Conservation (phyloP, 2,329 filamentous ascomycete species). For the Alternaria rosae region DNA sequence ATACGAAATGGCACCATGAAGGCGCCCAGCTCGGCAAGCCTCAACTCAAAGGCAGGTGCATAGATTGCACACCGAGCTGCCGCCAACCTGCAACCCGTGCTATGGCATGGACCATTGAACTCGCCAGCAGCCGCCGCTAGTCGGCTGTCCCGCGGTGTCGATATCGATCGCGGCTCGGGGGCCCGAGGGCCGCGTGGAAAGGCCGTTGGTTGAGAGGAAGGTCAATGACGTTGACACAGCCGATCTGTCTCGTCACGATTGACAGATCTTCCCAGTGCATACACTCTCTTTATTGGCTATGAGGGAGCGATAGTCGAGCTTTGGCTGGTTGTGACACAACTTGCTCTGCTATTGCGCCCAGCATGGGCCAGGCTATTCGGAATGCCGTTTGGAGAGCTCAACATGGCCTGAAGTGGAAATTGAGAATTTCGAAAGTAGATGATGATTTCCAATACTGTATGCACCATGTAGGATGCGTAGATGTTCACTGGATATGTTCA, state of each 20-base stretch:
- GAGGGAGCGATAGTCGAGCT: background rate
- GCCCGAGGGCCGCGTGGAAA: background rate
- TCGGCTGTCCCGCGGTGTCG: background rate
- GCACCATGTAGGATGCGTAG: background rate
- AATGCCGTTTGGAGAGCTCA: background rate
- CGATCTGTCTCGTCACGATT: background rate
- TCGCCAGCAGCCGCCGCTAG: background rate
- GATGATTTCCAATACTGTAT: background rate
- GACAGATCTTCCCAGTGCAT: background rate
- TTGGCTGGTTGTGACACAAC: background rate
- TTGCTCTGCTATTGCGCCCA: background rate
- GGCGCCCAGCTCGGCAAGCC: background rate
- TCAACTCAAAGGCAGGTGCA: background rate
- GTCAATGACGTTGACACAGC: background rate
- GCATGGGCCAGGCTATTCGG: background rate
- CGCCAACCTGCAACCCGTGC: background rate
- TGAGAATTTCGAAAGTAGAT: background rate
- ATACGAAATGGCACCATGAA: constrained; percentile 11
- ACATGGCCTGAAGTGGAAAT: background rate
- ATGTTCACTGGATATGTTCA: background rate
- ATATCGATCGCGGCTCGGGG: background rate
- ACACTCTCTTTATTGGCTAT: background rate
- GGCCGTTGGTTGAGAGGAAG: background rate
- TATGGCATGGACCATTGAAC: background rate
- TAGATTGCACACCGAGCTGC: background rate